Conservation (phyloP, 352 stramenopile genomes). For the Globisporangium carolinianum region DNA sequence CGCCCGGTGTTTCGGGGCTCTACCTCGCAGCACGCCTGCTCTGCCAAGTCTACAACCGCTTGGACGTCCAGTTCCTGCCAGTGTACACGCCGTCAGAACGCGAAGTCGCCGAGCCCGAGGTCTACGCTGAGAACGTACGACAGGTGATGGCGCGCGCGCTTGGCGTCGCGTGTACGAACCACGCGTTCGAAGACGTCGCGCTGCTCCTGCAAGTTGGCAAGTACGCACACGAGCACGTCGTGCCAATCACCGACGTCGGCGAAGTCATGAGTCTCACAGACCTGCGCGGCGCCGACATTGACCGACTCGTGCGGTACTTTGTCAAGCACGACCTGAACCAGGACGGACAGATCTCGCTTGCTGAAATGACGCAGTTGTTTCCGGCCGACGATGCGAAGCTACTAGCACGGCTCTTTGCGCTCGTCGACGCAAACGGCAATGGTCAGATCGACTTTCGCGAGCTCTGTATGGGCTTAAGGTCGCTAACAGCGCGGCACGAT, state of each 20-base stretch:
- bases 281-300: constrained; percentile 32
- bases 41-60: constrained; percentile 60
- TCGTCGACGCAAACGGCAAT: constrained; percentile 54
- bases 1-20: constrained; percentile 37
- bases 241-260: constrained; percentile 45
- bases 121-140: constrained; percentile 58
- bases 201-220: constrained; percentile 46
- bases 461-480: constrained; percentile 51
- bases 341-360: constrained; percentile 57
- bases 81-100: constrained; percentile 37
- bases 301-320: constrained; percentile 54
- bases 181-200: constrained; percentile 68
- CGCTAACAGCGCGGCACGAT: constrained; percentile 32
- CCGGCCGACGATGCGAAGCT: constrained; percentile 36
- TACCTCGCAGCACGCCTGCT: constrained; percentile 56
- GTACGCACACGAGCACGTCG: constrained; percentile 51
- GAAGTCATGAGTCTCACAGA: constrained; percentile 48
- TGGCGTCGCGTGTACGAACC: constrained; percentile 52
- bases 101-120: constrained; percentile 32
- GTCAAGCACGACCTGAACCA: constrained; percentile 42
- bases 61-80: constrained; percentile 55
- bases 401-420: constrained; percentile 46
- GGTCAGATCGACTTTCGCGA: constrained; percentile 70
- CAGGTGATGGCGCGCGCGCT: constrained; percentile 46
- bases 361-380: constrained; percentile 52